Evolutionary conservation across 2,329 filamentous ascomycete species (phyloP).

Genomic region (Nemania bipapillata): DNA sequence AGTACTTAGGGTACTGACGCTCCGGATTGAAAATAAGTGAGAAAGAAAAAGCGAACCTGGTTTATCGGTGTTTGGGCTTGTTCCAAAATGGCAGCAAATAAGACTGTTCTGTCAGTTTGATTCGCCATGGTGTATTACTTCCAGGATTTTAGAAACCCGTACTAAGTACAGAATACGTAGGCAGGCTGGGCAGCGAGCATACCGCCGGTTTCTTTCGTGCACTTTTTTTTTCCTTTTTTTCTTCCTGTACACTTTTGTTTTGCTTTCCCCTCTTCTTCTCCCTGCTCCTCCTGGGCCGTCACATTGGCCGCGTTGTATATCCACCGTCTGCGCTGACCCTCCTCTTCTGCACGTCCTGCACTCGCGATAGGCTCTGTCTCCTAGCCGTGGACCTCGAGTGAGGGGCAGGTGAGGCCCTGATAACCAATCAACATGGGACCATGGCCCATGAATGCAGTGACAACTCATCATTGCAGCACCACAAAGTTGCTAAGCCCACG

Average conservation of each 20-base stretch:
- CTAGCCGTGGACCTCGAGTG: constrained; percentile 49
- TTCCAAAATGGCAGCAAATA: constrained; percentile 22
- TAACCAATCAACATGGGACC: constrained; percentile 60
- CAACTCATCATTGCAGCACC: constrained; percentile 57
- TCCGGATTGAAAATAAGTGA: neutral
- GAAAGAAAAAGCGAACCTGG: too few species aligned
- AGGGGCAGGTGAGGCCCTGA: constrained; percentile 52
- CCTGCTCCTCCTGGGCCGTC: constrained; percentile 52
- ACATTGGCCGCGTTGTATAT: constrained; percentile 55
- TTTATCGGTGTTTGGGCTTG: constrained; percentile 8
- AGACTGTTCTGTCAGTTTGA: constrained; percentile 21
- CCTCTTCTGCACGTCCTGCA: constrained; percentile 46
- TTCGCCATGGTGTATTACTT: constrained; percentile 30
- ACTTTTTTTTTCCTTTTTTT: constrained; percentile 4
- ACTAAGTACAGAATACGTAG: neutral
- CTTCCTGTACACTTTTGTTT: constrained; percentile 18
- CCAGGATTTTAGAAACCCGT: constrained; percentile 3
- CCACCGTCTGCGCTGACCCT: constrained; percentile 59
- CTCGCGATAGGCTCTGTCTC: constrained; percentile 58
- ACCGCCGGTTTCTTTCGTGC: constrained; percentile 24
- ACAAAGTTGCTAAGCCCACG: constrained; percentile 19
- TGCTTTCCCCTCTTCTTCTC: constrained; percentile 28
- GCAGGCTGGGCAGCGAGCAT: constrained; percentile 27
- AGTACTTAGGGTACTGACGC: neutral
- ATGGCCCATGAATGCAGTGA: constrained; percentile 59